Conservation (phyloP, 2,329 filamentous ascomycete species). For the Fusarium decemcellulare region DNA sequence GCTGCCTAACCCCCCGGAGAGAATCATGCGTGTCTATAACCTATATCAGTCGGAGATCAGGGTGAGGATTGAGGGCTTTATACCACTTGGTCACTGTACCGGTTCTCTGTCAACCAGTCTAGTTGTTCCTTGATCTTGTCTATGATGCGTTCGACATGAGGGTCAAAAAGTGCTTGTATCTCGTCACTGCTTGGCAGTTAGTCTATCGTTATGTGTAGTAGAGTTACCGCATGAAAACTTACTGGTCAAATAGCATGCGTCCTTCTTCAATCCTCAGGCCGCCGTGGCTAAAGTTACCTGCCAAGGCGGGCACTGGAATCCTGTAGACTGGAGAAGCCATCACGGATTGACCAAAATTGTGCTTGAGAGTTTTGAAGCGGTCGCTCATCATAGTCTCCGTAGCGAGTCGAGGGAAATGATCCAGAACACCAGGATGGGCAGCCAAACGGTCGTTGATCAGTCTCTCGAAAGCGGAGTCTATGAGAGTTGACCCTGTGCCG, state of each 20-base stretch:
- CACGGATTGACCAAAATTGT: too few relatives aligned
- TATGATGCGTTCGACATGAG: neutral
- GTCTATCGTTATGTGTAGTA: rapidly evolving
- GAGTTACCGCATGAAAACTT: neutral
- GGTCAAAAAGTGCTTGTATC: neutral
- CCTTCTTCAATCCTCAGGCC: neutral
- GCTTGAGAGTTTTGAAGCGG: neutral
- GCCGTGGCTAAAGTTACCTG: neutral
- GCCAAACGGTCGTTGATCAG: neutral
- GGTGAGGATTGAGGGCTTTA: rapidly evolving
- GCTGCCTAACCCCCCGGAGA: neutral
- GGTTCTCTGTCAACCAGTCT: neutral
- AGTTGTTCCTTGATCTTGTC: neutral
- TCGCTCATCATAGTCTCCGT: neutral
- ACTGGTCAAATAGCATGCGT: neutral
- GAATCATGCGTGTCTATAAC: neutral
- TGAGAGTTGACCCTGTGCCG: neutral
- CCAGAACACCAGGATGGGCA: neutral
- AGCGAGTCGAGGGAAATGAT: neutral
- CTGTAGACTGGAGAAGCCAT: too few relatives aligned
- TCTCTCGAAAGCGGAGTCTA: neutral
- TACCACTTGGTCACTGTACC: neutral
- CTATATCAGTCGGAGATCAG: neutral
- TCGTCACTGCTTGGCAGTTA: neutral
- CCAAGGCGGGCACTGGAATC: neutral